Evolutionary conservation across 2,329 filamentous ascomycete species (phyloP).

Genomic region (Pseudonectria foliicola): DNA sequence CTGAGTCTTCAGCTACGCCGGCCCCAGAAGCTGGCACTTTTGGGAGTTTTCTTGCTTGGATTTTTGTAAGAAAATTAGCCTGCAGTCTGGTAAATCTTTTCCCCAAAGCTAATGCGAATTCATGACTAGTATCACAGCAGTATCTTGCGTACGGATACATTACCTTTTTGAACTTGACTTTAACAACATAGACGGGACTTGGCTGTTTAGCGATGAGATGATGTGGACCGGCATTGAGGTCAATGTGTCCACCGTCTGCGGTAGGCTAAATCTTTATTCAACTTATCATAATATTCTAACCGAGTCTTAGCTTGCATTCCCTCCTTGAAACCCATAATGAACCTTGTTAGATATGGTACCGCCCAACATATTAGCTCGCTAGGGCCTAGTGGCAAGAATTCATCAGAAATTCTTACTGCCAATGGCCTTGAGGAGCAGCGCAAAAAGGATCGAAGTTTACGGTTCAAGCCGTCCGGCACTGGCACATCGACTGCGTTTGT

Average conservation of each 20-base stretch:
- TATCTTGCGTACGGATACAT: conserved; percentile 3
- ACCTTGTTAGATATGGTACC: conserved; percentile 59
- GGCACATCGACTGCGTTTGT: too few species aligned
- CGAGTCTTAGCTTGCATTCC: conserved; percentile 45
- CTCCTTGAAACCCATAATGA: conserved; percentile 53
- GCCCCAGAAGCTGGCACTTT: conserved; percentile 14
- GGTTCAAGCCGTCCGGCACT: too few species aligned
- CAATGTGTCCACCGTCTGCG: conserved; percentile 8
- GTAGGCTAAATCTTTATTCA: background rate
- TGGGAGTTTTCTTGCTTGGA: conserved; percentile 17
- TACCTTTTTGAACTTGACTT: conserved; percentile 5
- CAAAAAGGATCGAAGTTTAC: too few species aligned
- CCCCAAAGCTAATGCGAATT: too few species aligned
- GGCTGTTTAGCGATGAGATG: conserved; percentile 6
- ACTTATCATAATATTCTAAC: conserved; percentile 18
- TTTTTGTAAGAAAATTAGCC: conserved; percentile 9
- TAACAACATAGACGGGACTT: conserved; percentile 7
- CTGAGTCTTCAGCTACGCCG: conserved; percentile 14
- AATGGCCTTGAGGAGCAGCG: too few species aligned
- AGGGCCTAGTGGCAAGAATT: too few species aligned
- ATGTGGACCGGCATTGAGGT: conserved; percentile 12
- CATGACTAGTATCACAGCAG: conserved; percentile 1
- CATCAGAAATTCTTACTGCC: too few species aligned
- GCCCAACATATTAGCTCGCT: background rate
- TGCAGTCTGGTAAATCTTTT: background rate